Percentiles rank a stretch among this genome's conserved stretches.
Conservation (phyloP, 495 filamentous ascomycete species). For the Penicillium argentinense region DNA sequence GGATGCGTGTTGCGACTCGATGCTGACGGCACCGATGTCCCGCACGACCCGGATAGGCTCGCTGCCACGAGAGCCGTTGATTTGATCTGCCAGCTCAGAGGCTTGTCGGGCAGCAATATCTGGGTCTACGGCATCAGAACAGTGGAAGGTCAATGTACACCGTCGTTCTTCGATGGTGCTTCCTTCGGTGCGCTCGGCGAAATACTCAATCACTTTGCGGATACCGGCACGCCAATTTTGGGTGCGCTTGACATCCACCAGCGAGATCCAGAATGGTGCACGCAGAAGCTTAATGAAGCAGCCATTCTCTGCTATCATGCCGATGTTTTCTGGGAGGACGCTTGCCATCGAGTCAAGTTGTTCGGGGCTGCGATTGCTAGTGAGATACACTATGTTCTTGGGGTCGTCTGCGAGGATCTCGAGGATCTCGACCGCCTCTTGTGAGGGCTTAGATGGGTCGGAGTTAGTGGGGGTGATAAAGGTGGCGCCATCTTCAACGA, state of each 20-base stretch:
- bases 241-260: slow-evolving; percentile 65
- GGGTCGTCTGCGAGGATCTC: slow-evolving; percentile 66
- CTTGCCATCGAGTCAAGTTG: slow-evolving; percentile 71
- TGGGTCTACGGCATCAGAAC: slow-evolving; percentile 67
- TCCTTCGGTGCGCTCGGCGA: slow-evolving; percentile 79
- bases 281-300: slow-evolving; percentile 69
- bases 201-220: slow-evolving; percentile 73
- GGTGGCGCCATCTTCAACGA: slow-evolving; percentile 81
- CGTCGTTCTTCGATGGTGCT: slow-evolving; percentile 73
- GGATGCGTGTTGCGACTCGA: slow-evolving; percentile 75
- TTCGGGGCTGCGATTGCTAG: slow-evolving; percentile 73
- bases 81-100: slow-evolving; percentile 79
- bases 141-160: slow-evolving; percentile 78
- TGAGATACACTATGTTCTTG: slow-evolving; percentile 78
- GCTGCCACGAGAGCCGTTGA: slow-evolving; percentile 78
- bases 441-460: slow-evolving; percentile 60
- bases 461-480: slow-evolving; percentile 47
- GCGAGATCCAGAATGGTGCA: slow-evolving; percentile 58
- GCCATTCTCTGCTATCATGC: slow-evolving; percentile 86
- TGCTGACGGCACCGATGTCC: slow-evolving; percentile 64
- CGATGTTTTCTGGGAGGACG: slow-evolving; percentile 60
- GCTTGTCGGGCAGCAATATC: slow-evolving; percentile 69
- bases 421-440: slow-evolving; percentile 65
- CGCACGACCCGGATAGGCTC: slow-evolving; percentile 78
- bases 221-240: slow-evolving; percentile 72